Conservation (phyloP, 768 basidiomycete genomes). For the Stropharia rugosoannulata region DNA sequence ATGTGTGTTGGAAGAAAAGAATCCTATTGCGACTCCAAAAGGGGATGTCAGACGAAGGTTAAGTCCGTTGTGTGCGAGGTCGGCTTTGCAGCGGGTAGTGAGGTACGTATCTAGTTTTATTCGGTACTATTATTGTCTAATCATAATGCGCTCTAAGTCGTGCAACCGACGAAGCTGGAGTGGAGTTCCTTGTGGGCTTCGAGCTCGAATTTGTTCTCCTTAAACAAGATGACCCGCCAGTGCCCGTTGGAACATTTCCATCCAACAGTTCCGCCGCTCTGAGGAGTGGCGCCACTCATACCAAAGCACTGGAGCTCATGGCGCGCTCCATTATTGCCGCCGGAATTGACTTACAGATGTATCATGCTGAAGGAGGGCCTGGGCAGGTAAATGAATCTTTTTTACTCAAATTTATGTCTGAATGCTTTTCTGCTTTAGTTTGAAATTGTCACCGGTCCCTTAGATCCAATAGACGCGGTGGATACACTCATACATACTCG, state of each 20-base stretch:
- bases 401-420: background rate
- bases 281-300: conserved; percentile 41
- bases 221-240: conserved; percentile 42
- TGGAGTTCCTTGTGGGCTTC: conserved; percentile 64
- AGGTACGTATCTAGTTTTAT: background rate
- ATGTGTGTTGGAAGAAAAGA: conserved; percentile 62
- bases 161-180: conserved; percentile 21
- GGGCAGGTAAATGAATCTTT: conserved; percentile 29
- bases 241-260: conserved; percentile 43
- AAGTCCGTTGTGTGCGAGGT: conserved; percentile 6
- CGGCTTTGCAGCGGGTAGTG: conserved; percentile 8
- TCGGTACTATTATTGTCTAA: background rate
- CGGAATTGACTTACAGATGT: conserved; percentile 64
- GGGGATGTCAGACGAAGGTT: conserved; percentile 14
- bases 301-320: conserved; percentile 56
- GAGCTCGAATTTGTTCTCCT: conserved; percentile 76
- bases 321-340: conserved; percentile 45
- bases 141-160: conserved; percentile 10
- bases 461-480: conserved; percentile 62
- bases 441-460: conserved; percentile 67
- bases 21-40: conserved; percentile 27
- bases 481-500: conserved; percentile 67
- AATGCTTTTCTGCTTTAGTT: conserved; percentile 36
- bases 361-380: conserved; percentile 69
- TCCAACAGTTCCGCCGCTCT: conserved; percentile 43